phyloP scores from a whole-genome alignment of 2,329 filamentous ascomycete species.

The Epichloe aotearoae region DNA sequence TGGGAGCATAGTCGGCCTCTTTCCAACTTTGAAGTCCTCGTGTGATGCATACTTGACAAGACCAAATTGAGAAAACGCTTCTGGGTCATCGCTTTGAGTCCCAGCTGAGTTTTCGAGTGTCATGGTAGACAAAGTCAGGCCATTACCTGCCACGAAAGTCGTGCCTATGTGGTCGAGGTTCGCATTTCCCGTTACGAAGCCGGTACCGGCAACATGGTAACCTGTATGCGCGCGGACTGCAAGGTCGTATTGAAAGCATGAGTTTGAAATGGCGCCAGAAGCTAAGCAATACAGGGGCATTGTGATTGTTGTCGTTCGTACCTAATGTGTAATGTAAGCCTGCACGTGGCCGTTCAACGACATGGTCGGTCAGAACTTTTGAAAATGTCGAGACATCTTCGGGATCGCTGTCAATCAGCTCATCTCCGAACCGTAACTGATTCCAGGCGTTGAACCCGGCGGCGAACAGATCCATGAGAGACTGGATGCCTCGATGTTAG shows the following conservation, averaged over 20 bases:
- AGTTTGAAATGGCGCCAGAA: not conserved
- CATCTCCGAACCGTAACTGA: slow-evolving; percentile 32
- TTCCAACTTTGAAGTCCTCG: slow-evolving; percentile 7
- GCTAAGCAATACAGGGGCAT: not conserved
- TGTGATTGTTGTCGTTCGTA: slow-evolving; percentile 16
- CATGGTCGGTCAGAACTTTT: slow-evolving; percentile 23
- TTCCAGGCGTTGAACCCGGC: slow-evolving; percentile 46
- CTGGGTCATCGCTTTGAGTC: not conserved
- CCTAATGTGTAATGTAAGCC: slow-evolving; percentile 33
- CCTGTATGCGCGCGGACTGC: slow-evolving; percentile 1
- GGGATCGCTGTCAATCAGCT: slow-evolving; percentile 19
- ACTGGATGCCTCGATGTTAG: not conserved
- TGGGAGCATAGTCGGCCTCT: slow-evolving; percentile 10
- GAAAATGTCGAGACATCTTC: slow-evolving; percentile 33
- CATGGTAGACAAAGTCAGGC: not conserved
- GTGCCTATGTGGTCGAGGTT: not conserved
- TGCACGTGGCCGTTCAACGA: slow-evolving; percentile 22
- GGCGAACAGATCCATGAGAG: slow-evolving; percentile 36
- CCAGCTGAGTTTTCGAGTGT: not conserved
- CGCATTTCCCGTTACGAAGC: not conserved
- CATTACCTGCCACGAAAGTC: slow-evolving; percentile 2
- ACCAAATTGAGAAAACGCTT: slow-evolving; percentile 1
- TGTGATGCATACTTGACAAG: slow-evolving; percentile 13
- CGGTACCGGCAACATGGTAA: slow-evolving; percentile 1
- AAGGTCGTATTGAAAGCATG: not conserved